A percentile compares a stretch with the other conserved stretches of the same genome.
phyloP scores from a whole-genome alignment of 495 filamentous ascomycete species.

The Podospora australis region DNA sequence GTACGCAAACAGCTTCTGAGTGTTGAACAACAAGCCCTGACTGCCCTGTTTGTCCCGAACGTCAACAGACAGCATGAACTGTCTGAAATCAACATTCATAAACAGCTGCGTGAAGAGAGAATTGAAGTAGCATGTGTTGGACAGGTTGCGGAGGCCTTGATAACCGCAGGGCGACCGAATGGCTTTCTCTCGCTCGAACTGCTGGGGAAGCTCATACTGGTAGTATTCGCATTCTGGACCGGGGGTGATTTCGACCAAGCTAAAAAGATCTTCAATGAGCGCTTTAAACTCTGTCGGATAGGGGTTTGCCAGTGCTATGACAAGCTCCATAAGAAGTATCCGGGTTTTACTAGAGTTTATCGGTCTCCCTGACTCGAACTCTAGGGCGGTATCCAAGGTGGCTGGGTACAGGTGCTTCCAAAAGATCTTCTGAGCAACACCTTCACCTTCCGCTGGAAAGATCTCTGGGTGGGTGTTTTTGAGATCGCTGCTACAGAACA shows the following conservation, averaged over 20 bases:
- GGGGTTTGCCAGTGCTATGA: slow-evolving; percentile 53
- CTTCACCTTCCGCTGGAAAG: slow-evolving; percentile 22
- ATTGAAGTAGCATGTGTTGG: slow-evolving; percentile 97
- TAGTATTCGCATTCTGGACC: slow-evolving; percentile 38
- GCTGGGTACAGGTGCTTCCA: slow-evolving; percentile 63
- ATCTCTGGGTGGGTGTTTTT: slow-evolving; percentile 4
- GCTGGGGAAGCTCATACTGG: slow-evolving; percentile 49
- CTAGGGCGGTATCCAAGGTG: slow-evolving; percentile 35
- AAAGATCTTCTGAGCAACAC: slow-evolving; percentile 55
- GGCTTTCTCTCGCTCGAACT: slow-evolving; percentile 58
- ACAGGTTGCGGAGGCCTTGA: slow-evolving; percentile 79
- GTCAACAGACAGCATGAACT: slow-evolving; percentile 64
- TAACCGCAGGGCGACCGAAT: slow-evolving; percentile 72
- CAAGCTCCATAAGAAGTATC: slow-evolving; percentile 55
- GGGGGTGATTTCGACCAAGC: slow-evolving; percentile 35
- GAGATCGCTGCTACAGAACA: neutral
- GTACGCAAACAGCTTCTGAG: slow-evolving; percentile 71
- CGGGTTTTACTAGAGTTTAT: slow-evolving; percentile 53
- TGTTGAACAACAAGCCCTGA: slow-evolving; percentile 67
- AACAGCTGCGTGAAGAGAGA: slow-evolving; percentile 93
- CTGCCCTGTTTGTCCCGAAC: slow-evolving; percentile 48
- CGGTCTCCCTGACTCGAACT: slow-evolving; percentile 22
- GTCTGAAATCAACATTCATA: slow-evolving; percentile 87
- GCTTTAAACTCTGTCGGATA: slow-evolving; percentile 41
- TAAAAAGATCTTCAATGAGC: slow-evolving; percentile 48